Evolutionary conservation across 192 early-diverging fungal genomes (phyloP).

Genomic region (Paraglomus brasilianum): DNA sequence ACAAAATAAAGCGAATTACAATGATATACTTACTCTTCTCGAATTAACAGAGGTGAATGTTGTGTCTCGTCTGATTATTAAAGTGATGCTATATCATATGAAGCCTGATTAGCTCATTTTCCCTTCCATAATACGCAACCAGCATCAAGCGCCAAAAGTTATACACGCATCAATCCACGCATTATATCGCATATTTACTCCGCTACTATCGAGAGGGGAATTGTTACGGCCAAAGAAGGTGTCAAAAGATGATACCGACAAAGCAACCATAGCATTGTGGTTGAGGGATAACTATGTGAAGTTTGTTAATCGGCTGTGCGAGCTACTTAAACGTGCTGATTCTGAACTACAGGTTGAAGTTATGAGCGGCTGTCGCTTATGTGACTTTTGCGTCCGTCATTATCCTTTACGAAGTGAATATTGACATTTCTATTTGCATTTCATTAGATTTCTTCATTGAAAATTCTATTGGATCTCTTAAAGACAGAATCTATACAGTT

Average conservation of each 20-base stretch:
- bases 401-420: too few species aligned
- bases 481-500: constrained; percentile 58
- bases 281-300: constrained; percentile 72
- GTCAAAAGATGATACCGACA: constrained; percentile 40
- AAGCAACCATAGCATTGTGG: constrained; percentile 68
- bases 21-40: constrained; percentile 69
- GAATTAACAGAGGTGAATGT: constrained; percentile 50
- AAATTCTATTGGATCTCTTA: constrained; percentile 70
- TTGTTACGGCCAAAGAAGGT: constrained; percentile 43
- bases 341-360: constrained; percentile 73
- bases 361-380: too few species aligned
- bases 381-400: too few species aligned
- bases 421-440: background rate
- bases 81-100: background rate
- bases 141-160: constrained; percentile 51
- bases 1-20: constrained; percentile 68
- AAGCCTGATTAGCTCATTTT: background rate
- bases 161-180: constrained; percentile 71
- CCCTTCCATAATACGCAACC: constrained; percentile 21
- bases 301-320: constrained; percentile 58
- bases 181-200: constrained; percentile 67
- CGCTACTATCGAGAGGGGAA: constrained; percentile 48
- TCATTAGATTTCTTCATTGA: constrained; percentile 61
- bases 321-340: constrained; percentile 57
- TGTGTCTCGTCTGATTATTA: background rate